Evolutionary conservation across 768 basidiomycete species (phyloP), one percentile per base, ranked within the genome.

Genomic region (Termitomyces sp.): DNA sequence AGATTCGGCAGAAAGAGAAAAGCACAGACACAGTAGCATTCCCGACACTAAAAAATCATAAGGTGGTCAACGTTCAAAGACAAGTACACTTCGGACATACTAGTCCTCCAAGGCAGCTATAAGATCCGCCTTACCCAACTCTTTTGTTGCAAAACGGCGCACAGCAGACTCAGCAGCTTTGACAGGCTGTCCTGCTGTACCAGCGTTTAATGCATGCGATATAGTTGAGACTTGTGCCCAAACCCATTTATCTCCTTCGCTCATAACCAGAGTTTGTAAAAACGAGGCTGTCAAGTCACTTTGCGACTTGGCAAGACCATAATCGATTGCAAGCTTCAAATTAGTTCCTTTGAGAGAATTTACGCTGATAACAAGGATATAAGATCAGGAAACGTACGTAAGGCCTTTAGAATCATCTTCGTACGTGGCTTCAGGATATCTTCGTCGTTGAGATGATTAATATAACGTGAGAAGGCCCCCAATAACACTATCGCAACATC

Each of bases 261-360:
- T 93, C 95, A 98, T 98, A 63, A 98, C 84, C 35, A 98, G 75
- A 16, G 93, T 93, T 73, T 98, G 95, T 65, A 98, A 76, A 71
- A 95, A 98, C 0, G 92, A 94, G 4, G 95, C 90, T 49, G 92
- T 89, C 44, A 98, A 79, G 65, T 92, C 87, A 59, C 84, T 89
- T 68, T 92, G 89, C 0, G 86, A 84, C 64, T 83, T 86, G 60
- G 89, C 82, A 41, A 96, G 78, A 19, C 92, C 92, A 63, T 87
- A 87, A 66, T 95, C 91, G 51, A 98, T 97, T 2, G 94, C 95
- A 44, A 94, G 81, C 69, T 96, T 95, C 54, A 98, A 81, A 68
- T 95, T 93, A 17, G 84, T 81, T 42, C 89, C 89, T 57, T 50
- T 12, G 21, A 16, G 25, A 47, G 8, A 5, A 6, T 65, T 54